Base-by-base conservation (phyloP, 2,329 filamentous ascomycete genomes). In the Amauroascus verrucosus region DNA sequence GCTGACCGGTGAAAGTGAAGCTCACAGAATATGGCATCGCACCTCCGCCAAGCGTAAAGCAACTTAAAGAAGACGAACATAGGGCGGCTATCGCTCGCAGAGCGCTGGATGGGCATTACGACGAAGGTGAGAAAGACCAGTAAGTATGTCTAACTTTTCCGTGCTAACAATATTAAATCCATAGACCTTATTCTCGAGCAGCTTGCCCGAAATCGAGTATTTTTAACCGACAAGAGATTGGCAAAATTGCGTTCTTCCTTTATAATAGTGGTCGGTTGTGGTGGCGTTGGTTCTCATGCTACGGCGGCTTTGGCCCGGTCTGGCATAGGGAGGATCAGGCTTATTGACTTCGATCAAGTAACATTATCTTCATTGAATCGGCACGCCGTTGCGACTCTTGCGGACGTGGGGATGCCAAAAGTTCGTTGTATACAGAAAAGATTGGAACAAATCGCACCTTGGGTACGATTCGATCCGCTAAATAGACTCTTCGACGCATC, bases 281-380 rank as follows among this genome's bases (percentile, higher is more conserved):
- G 93, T 58, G 93, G 93, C 40, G 93, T 98, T 4, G 93, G 93
- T 44, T 96, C 89, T 6, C 94, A 98, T 73, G 90, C 88, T 57
- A 81, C 85, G 3, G 84, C 90, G 1, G 84, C 93, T 2, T 81
- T 98, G 28, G 85, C 88, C 4, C 84, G 93, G 28, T 95, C 90
- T 0, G 93, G 93, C 30, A 88, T 95, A 41, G 84, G 85, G n/a
- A 84, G 83, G 62, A 77, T 98, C 52, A 84, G 93, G 0, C 79
- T 98, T 35, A 82, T 98, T 60, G 93, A 98, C 69, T 98, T 98
- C 67, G 93, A 98, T 67, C 93, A 98, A 76, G 91, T 98, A 32
- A 95, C 90, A 0, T 76, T 98, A 43, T 95, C 88, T 58, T 95
- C 89, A 2, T 74, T 98, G 52, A 98, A 98, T 69, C 78, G 93